Percentiles rank a stretch among this genome's conserved stretches.
These are phyloP conservation scores for Tetratostichococcus sp. DNA, from an alignment of 139 green algal species.

Conservation along the genomic window DNA sequence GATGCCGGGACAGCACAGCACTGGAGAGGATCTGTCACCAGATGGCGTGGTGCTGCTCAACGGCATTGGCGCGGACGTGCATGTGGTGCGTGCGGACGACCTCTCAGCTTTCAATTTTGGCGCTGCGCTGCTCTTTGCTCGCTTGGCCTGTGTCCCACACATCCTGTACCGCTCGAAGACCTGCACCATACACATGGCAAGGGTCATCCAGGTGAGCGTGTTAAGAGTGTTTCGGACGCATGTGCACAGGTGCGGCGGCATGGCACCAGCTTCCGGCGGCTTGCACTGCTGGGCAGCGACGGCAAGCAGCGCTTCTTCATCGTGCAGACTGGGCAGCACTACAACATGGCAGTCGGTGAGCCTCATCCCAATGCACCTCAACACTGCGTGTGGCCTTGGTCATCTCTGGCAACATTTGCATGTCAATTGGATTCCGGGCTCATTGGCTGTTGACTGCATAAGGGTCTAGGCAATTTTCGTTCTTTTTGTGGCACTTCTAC, in stretches of 20 bases:
- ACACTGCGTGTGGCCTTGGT: too few relatives aligned
- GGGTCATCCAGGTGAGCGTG: too few relatives aligned
- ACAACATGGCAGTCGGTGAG: conserved; percentile 9
- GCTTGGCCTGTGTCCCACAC: too few relatives aligned
- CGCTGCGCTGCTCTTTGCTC: too few relatives aligned
- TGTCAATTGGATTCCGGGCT: too few relatives aligned
- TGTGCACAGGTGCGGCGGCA: conserved; percentile 66
- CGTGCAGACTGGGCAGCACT: conserved; percentile 78
- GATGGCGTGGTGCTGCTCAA: conserved; percentile 74
- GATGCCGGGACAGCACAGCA: conserved; percentile 79
- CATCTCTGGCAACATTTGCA: too few relatives aligned
- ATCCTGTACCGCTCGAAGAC: too few relatives aligned
- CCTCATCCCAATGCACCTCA: background rate
- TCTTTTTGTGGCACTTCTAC: too few relatives aligned
- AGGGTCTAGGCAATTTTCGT: too few relatives aligned
- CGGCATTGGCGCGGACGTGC: conserved; percentile 72
- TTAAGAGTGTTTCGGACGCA: too few relatives aligned
- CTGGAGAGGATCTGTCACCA: conserved; percentile 45
- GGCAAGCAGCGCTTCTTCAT: conserved; percentile 74
- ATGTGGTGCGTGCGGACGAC: background rate
- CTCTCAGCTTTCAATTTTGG: conserved; percentile 34
- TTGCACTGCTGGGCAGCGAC: conserved; percentile 84
- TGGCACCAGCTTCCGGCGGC: conserved; percentile 63
- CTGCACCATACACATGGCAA: too few relatives aligned
- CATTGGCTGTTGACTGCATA: too few relatives aligned